Evolutionary conservation across 2,329 filamentous ascomycete genomes (phyloP).

Genomic region (Penicillium sp.): DNA sequence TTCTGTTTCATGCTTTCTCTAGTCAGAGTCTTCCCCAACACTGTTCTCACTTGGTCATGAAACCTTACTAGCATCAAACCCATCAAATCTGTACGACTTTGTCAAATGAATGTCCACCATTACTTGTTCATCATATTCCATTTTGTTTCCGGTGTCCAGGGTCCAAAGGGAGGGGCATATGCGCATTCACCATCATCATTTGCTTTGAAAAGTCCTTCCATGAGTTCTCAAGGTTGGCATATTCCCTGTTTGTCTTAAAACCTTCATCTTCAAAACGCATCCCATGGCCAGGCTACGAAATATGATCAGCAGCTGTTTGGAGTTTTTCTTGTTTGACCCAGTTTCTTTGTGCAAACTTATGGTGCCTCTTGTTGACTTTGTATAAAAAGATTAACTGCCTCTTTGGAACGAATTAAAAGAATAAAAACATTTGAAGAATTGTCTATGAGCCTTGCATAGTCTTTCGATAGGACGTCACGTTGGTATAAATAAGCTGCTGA

Average conservation of each 20-base stretch:
- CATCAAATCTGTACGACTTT: conserved; percentile 6
- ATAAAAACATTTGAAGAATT: conserved; percentile 5
- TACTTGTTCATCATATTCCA: conserved; percentile 1
- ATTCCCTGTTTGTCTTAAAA: neutral
- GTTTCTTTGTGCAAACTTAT: conserved; percentile 5
- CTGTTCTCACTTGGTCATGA: neutral
- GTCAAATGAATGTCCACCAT: neutral
- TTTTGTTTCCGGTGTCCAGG: conserved; percentile 6
- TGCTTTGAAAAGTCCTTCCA: neutral
- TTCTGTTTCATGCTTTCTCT: neutral
- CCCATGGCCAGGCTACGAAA: neutral
- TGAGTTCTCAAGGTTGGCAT: neutral
- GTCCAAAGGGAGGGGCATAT: conserved; percentile 2
- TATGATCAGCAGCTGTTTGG: conserved; percentile 2
- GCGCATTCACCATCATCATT: conserved; percentile 7
- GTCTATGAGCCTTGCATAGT: neutral
- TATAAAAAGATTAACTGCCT: conserved; percentile 21
- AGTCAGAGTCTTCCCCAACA: neutral
- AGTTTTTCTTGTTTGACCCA: conserved; percentile 5
- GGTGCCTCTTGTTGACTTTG: conserved; percentile 21
- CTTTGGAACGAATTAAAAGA: conserved; percentile 5
- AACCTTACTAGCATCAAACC: neutral
- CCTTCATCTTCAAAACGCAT: neutral
- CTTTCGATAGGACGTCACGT: no score
- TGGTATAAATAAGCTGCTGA: no score